Conservation (phyloP, 108 stramenopile species). For the Nannochloropsis gaditana region DNA sequence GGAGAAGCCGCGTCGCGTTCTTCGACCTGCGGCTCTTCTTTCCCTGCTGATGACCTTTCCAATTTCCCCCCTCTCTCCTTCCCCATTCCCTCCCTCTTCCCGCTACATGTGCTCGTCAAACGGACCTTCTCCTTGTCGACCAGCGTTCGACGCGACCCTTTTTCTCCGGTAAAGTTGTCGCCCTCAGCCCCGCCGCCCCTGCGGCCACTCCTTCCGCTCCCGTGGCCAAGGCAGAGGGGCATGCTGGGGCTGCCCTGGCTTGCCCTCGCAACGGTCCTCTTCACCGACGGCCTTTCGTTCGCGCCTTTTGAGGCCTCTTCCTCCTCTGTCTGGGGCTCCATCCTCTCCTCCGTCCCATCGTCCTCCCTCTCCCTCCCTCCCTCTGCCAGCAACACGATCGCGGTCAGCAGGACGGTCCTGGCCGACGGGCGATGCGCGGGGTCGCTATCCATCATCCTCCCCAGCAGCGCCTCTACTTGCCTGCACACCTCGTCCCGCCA, state of each 20-base stretch:
- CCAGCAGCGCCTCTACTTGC: constrained; percentile 6
- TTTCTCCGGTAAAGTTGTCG: background rate
- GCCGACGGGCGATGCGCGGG: background rate
- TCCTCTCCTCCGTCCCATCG: background rate
- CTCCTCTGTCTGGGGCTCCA: background rate
- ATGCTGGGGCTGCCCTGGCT: background rate
- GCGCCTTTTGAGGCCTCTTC: background rate
- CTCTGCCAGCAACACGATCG: background rate
- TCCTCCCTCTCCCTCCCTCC: constrained; percentile 19
- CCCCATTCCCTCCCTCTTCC: background rate
- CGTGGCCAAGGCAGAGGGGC: background rate
- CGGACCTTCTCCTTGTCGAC: no score
- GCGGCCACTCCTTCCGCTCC: background rate
- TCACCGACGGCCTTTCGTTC: background rate
- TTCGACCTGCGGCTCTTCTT: background rate
- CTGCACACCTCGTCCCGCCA: background rate
- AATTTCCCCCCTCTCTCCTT: background rate
- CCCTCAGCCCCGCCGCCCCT: background rate
- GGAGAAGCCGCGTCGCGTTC: no score
- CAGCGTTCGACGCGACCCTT: no score
- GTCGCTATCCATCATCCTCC: background rate
- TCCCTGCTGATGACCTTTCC: background rate
- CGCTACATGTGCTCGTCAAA: no score
- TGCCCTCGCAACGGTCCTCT: background rate
- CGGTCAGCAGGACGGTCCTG: background rate